Percentiles rank a stretch among this genome's conserved stretches.
Evolutionary conservation across 441 rosid species (phyloP).

Genomic region (Eugenia klotzschiana): DNA sequence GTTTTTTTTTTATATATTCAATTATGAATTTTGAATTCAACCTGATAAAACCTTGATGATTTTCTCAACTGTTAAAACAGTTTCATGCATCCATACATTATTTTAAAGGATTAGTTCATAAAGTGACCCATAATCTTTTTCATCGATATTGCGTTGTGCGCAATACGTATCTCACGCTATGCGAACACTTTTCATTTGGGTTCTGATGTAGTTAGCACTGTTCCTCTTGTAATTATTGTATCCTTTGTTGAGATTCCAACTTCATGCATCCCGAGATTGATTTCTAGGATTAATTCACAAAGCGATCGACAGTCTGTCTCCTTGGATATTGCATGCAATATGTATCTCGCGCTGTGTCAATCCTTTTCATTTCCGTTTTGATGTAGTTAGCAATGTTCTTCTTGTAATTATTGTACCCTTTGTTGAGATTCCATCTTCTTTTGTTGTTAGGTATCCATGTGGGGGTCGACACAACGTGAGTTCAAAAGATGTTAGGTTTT

Average conservation of each 20-base stretch:
- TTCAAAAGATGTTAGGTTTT: background rate
- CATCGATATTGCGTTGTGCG: no score
- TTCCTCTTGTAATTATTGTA: no score
- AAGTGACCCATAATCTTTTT: accelerated
- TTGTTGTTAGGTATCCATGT: background rate
- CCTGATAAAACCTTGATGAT: accelerated
- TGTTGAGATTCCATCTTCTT: background rate
- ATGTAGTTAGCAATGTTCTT: background rate
- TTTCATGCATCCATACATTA: background rate
- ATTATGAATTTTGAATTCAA: background rate
- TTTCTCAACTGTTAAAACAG: accelerated
- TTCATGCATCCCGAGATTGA: no score
- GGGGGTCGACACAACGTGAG: background rate
- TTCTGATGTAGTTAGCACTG: no score
- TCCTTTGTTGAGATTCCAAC: no score
- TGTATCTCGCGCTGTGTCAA: accelerated
- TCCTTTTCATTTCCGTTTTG: background rate
- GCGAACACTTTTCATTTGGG: no score
- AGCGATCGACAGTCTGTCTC: no score
- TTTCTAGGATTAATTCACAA: no score
- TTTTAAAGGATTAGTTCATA: background rate
- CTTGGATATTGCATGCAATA: background rate
- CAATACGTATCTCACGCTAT: no score
- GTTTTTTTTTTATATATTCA: background rate
- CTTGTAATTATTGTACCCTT: background rate